Evolutionary conservation across 805 yeast species (phyloP), one percentile per base, ranked within the genome.

Genomic region (Cyberlindnera mrakii): DNA sequence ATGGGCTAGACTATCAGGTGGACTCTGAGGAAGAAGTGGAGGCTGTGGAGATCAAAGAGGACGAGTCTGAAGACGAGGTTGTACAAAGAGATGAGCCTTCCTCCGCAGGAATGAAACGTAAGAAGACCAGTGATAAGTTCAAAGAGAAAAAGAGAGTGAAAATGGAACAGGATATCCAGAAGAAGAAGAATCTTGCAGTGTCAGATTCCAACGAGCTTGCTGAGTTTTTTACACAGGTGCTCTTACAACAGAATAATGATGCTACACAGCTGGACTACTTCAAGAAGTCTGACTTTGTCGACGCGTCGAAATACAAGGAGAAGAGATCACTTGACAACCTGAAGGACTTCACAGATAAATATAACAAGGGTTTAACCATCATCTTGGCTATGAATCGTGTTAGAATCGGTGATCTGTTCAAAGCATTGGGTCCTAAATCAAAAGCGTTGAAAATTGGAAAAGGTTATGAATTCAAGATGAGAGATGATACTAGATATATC

Each of bases 351-450:
- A 63, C 87, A 29, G 66, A 67, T 32, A 61, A 65, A 32, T 75
- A 70, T 46, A 75, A 82, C 55, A 70, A 60, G 50, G 64, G 73
- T 25, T 54, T 63, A n/a, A 64, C 71, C 1, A 53, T 67, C 66
- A 73, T 63, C 59, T 78, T 49, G 62, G 82, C 90, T 0, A 74
- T 84, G 70, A 86, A 96, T 0, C 93, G 96, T 10, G 67, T 88
- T 19, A 73, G 97, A 51, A 93, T 88, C 2, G 91, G 96, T 55
- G 96, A 90, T 54, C 72, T 88, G 3, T 82, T 76, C 57, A 74
- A 96, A 50, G 78, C 85, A 1, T 56, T 76, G 62, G 60, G 60
- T 0, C 55, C 58, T 27, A 56, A 58, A 33, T 37, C 59, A 2
- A 52, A 50, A 14, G 53, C 59, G 1, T 42, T 55, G 27, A 58